phyloP scores from a whole-genome alignment of 441 rosid genomes.

The Cnidoscolus chayamansa region DNA sequence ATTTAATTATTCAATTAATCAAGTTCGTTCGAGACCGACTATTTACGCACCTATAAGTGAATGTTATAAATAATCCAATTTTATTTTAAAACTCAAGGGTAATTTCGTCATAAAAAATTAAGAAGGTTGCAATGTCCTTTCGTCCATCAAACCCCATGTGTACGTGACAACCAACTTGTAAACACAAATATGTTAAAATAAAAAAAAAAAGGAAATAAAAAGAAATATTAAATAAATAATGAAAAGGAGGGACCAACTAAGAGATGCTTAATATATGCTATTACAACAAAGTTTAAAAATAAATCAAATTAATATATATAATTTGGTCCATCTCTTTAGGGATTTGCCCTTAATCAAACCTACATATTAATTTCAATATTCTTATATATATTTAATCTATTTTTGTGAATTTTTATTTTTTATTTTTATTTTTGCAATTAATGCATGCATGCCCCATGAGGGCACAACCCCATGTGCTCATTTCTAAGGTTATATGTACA shows the following conservation, averaged over 20 bases:
- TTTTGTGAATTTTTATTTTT: too few relatives aligned
- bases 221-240: background rate
- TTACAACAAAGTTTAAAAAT: too few relatives aligned
- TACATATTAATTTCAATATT: too few relatives aligned
- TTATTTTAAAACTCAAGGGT: background rate
- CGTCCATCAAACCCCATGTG: conserved; percentile 29
- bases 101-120: background rate
- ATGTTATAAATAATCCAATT: too few relatives aligned
- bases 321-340: conserved; percentile 6
- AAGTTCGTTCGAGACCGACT: too few relatives aligned
- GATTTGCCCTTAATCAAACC: conserved; percentile 14
- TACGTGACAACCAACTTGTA: conserved; percentile 36
- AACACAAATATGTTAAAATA: background rate
- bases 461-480: conserved; percentile 33
- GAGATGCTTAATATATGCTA: too few relatives aligned
- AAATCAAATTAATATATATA: too few relatives aligned
- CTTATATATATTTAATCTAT: too few relatives aligned
- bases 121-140: conserved; percentile 33
- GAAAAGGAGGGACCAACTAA: conserved; percentile 27
- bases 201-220: background rate
- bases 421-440: conserved; percentile 1
- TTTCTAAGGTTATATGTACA: conserved; percentile 5
- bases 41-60: too few relatives aligned
- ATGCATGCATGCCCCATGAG: conserved; percentile 18
- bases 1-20: too few relatives aligned